Conservation (phyloP, 1,139 yeast genomes). For the Debaryomyces sp. region DNA sequence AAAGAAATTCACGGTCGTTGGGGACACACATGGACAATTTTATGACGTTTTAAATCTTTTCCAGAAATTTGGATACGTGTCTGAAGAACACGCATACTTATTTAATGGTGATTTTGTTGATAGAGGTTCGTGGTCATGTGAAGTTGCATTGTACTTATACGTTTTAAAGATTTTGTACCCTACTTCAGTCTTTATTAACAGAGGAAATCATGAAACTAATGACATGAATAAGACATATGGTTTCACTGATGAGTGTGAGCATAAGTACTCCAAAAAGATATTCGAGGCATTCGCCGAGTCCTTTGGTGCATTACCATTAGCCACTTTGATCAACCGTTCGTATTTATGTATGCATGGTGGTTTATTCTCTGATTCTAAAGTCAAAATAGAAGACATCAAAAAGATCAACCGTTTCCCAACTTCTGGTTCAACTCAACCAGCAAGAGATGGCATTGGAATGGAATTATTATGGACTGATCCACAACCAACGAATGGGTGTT, state of each 20-base stretch:
- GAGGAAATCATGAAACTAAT: conserved; percentile 97
- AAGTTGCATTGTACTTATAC: conserved; percentile 83
- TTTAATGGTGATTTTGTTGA: conserved; percentile 98
- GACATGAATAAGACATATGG: conserved; percentile 98
- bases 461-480: conserved; percentile 99
- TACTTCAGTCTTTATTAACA: conserved; percentile 67
- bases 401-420: conserved; percentile 63
- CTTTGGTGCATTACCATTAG: conserved; percentile 84
- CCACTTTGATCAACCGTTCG: conserved; percentile 73
- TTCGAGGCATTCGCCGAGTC: conserved; percentile 86
- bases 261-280: conserved; percentile 81
- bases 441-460: conserved; percentile 91
- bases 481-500: conserved; percentile 72
- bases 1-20: conserved; percentile 76
- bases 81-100: conserved; percentile 71
- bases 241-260: conserved; percentile 93
- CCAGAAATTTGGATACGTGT: conserved; percentile 66
- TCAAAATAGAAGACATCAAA: conserved; percentile 74
- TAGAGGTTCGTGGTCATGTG: conserved; percentile 98
- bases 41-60: conserved; percentile 86
- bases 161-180: conserved; percentile 82
- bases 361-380: conserved; percentile 74
- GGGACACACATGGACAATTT: conserved; percentile 98
- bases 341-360: conserved; percentile 97
- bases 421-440: conserved; percentile 74